Base-by-base conservation (phyloP, 2,329 filamentous ascomycete genomes). In the Venturia oleaginea region DNA sequence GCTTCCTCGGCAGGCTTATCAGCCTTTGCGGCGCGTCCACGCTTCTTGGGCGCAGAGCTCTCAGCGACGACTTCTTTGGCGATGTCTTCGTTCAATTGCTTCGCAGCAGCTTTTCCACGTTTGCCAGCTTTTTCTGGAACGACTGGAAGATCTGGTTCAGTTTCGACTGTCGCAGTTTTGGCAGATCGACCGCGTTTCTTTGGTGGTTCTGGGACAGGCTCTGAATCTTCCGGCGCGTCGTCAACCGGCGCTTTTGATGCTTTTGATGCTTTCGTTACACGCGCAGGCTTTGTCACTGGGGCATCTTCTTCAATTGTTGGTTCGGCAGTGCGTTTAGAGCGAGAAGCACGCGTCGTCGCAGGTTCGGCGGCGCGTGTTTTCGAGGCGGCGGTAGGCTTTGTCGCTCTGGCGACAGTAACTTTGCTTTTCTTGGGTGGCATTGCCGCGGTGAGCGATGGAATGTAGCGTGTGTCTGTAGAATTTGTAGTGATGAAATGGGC, bases 111-210 rank as follows among this genome's bases (percentile, higher is more conserved):
- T 57, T 64, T 64, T 15, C 66, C 66, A 22, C 55, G 54, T 61
- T 68, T 69, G 30, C 48, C 64, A 10, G 61, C 57, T 15, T 62
- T 63, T 22, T 66, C 64, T n/a, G 59, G 10, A 17, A 43, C 43
- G n/a, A 24, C 40, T 37, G 48, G 34, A 27, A 48, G 61, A 19
- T 66, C 62, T 27, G 64, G 22, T 10, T 65, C 59, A 17, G 37
- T 51, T 46, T 67, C 65, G 4, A n/a, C 37, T 30, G 66, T 32
- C 11, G 42, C 42, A 48, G 59, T 48, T 57, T 59, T 64, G n/a
- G 64, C 32, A 24, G 71, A 68, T 27, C 71, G 65, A 61, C 71
- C 72, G 51, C 71, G 71, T 67, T 71, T 73, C 67, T 72, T 73
- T 5, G 70, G 67, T 59, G 66, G 64, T 40, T 64, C 63, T 17